Evolutionary conservation across 345 rosid genomes (phyloP).

Genomic region (rapeseed (Brassica napus)): Da-Ae NC_063446.1:66324501-66325000

Average conservation of each 20-base stretch:
- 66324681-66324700: constrained; percentile 6
- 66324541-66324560: constrained; percentile 9
- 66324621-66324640: constrained; percentile 19
- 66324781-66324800: background rate
- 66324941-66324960: background rate
- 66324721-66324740: background rate
- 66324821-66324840: background rate
- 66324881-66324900: constrained; percentile 2
- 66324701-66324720: background rate
- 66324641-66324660: background rate
- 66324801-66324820: constrained; percentile 19
- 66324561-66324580: constrained; percentile 10
- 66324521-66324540: constrained; percentile 23
- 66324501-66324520: constrained; percentile 41
- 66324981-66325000: constrained; percentile 31
- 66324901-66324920: constrained; percentile 6
- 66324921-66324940: background rate
- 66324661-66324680: constrained; percentile 22
- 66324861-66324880: constrained; percentile 20
- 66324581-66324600: constrained; percentile 25
- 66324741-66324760: background rate
- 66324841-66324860: background rate
- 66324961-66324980: constrained; percentile 8
- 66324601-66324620: constrained; percentile 33
- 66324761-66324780: background rate